Base-by-base conservation (phyloP, 306 rosid species). In the Adenanthera pavonina region DNA sequence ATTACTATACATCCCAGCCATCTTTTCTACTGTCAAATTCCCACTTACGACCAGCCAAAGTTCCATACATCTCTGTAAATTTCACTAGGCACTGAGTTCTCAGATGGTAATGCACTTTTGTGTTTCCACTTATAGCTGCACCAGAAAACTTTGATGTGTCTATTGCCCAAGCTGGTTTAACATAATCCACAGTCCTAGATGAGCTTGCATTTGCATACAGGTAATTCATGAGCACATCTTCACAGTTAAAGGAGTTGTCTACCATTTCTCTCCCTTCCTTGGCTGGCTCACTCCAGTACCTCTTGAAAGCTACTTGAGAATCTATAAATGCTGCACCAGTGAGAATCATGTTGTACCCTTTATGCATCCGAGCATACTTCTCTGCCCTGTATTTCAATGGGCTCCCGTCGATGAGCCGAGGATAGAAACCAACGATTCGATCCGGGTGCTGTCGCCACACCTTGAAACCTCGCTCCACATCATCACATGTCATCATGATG, bases 401-500 rank as follows among this genome's bases (percentile, higher is more conserved):
- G 77, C 85, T 92, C 41, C 99, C 98, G 0, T 62, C 75, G 25
- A 90, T 85, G 7, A 96, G 97, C 62, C 99, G 92, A 7, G 99
- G 99, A 74, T 96, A 96, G 90, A 92, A 96, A 60, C 99, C 99
- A 9, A 93, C 99, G 1, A 96, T 93, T 40, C 97, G 91, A 66
- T 96, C 97, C 0, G 98, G 98, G 80, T 92, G 87, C 81, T 93
- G 92, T 51, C 99, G 97, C 99, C 99, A 96, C 9, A 92, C 94
- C 25, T 84, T 86, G 69, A 96, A 96, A 33, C 99, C 99, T 36
- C 99, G 89, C 88, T 96, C 99, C 0, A 96, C 72, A 49, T 96
- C 99, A 69, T 96, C 92, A n/a, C 99, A 96, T 38, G 94, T 86
- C 99, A 96, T 96, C 98, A 96, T 91, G 75, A 96, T 96, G 89